Evolutionary conservation across 2,329 filamentous ascomycete species (phyloP), one percentile per base, ranked within the genome.

Genomic region (Diaporthe longicolla): DNA sequence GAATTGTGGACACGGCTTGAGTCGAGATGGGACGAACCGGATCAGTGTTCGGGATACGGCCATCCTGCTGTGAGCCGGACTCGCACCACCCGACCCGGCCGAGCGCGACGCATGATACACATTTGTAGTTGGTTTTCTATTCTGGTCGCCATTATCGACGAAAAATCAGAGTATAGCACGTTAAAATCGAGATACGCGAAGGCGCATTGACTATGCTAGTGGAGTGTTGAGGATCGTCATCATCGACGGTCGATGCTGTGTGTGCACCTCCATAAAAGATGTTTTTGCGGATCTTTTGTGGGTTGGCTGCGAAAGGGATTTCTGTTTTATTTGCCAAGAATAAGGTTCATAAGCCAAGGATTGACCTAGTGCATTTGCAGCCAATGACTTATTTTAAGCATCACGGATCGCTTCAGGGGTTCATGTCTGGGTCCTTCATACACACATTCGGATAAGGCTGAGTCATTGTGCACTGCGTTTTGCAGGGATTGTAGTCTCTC

Each of bases 11-110:
- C 29, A 37, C 29, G 63, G 63, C 45, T 66, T 66, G 63, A 66
- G 45, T 66, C 45, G 63, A 66, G 45, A 66, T 52, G 45, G 63
- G 29, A 66, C 35, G 63, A 66, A 66, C 63, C n/a, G 61, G 43
- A 19, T 37, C 45, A 52, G 45, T 37, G 13, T 52, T 19, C 45
- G 21, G 43, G 29, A 26, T 26, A 26, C 63, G 45, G 35, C 19
- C 7, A 11, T 29, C 17, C 29, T 37, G 13, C 29, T n/a, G 21
- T 37, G 29, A 52, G 21, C 29, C 61, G 61, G 63, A 37, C 45
- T 24, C 61, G 45, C 32, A 45, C 45, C 63, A 21, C 4, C 45
- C 21, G 32, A 35, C 21, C 29, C 21, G 63, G 24, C 45, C 45
- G 63, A 24, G 45, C 35, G 13, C 21, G 37, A 32, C 6, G 29